These are phyloP conservation scores for Cordyceps pruinosa DNA, from an alignment of 2,329 filamentous ascomycete species.

Conservation along the genomic window DNA sequence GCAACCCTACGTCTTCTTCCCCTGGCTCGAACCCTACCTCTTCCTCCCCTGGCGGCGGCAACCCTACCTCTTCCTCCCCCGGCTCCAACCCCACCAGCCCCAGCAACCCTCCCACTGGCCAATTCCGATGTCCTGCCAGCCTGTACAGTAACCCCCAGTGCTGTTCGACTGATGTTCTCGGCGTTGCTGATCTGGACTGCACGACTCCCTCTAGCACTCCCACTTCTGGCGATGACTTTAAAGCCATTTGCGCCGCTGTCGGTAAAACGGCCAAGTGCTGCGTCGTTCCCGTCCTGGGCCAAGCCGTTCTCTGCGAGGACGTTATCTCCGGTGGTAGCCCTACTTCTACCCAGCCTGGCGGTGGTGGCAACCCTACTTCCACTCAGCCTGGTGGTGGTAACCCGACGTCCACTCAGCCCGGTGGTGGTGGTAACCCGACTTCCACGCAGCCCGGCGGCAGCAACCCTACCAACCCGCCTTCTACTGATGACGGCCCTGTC, in stretches of 20 bases:
- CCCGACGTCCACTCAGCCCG: not conserved
- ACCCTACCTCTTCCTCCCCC: not conserved
- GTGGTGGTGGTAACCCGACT: not conserved
- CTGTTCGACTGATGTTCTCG: constrained; percentile 42
- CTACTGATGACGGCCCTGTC: no score
- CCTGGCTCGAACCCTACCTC: not conserved
- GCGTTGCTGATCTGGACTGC: constrained; percentile 42
- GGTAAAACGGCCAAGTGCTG: constrained; percentile 50
- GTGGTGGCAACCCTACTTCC: not conserved
- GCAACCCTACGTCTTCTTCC: not conserved
- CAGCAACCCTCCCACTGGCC: not conserved
- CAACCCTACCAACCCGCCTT: no score
- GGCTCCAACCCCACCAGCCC: not conserved
- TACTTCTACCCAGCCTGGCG: not conserved
- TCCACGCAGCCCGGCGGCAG: not conserved
- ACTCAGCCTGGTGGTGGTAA: not conserved
- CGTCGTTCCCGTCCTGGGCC: constrained; percentile 34
- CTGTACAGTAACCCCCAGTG: constrained; percentile 32
- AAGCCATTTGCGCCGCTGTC: constrained; percentile 31
- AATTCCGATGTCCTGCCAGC: constrained; percentile 15
- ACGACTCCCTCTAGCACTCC: not conserved
- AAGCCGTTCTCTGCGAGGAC: constrained; percentile 7
- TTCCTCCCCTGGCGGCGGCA: not conserved
- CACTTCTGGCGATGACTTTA: not conserved
- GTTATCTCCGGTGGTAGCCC: not conserved